Evolutionary conservation across 495 filamentous ascomycete species (phyloP).

Genomic region (Hypoxylon trugodes): DNA sequence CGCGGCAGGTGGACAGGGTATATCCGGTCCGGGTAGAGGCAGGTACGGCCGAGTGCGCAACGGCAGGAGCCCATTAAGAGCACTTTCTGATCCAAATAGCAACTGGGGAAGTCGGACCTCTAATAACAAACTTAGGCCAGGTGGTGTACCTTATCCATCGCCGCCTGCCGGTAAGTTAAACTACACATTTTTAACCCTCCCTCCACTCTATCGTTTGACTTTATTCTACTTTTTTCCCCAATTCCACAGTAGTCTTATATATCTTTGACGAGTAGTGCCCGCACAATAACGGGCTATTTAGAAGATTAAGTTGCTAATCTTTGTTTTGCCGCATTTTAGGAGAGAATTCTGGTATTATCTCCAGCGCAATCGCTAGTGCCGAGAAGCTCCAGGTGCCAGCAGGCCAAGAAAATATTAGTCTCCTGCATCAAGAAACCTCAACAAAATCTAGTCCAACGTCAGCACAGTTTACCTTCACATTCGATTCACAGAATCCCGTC

Average conservation of each 20-base stretch:
- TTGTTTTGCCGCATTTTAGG: slow-evolving; percentile 21
- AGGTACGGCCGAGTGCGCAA: slow-evolving; percentile 72
- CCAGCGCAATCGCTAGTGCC: slow-evolving; percentile 85
- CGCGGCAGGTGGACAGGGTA: slow-evolving; percentile 64
- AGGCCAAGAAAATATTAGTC: slow-evolving; percentile 77
- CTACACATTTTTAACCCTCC: background rate
- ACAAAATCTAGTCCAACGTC: slow-evolving; percentile 67
- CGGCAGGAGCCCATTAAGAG: slow-evolving; percentile 72
- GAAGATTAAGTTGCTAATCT: slow-evolving; percentile 20
- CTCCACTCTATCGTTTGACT: background rate
- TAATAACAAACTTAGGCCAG: slow-evolving; percentile 33
- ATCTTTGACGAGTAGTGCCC: too few species aligned
- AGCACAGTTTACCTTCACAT: slow-evolving; percentile 91
- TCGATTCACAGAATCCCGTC: slow-evolving; percentile 66
- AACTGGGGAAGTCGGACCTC: slow-evolving; percentile 61
- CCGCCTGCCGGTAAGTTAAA: slow-evolving; percentile 52
- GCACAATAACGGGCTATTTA: background rate
- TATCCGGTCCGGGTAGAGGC: slow-evolving; percentile 82
- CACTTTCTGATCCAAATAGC: slow-evolving; percentile 60
- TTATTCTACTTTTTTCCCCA: background rate
- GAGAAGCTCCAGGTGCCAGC: slow-evolving; percentile 70
- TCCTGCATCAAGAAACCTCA: slow-evolving; percentile 73
- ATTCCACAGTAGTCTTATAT: too few species aligned
- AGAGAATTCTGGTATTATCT: slow-evolving; percentile 82
- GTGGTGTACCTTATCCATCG: slow-evolving; percentile 48